A percentile compares a stretch with the other conserved stretches of the same genome.
phyloP scores from a whole-genome alignment of 257 asterid genomes.

The Solanum bulbocastanum region DNA sequence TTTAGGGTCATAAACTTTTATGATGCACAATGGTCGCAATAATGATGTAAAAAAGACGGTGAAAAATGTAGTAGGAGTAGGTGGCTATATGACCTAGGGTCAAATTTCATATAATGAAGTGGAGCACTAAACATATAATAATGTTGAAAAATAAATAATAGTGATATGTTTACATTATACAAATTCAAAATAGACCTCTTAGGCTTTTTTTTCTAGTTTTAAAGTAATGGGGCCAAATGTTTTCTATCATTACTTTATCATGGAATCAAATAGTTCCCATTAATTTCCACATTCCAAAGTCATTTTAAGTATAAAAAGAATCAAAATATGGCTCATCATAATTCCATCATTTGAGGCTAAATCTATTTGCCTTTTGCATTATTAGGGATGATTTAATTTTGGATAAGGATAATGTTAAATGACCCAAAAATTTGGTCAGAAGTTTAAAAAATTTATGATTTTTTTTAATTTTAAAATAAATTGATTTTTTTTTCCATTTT shows the following conservation, averaged over 20 bases:
- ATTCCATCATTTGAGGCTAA: neutral
- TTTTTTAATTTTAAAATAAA: too few species aligned
- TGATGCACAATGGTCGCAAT: neutral
- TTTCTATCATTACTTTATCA: neutral
- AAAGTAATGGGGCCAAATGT: neutral
- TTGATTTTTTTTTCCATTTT: too few species aligned
- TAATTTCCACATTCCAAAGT: neutral
- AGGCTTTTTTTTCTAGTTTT: neutral
- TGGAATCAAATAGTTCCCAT: neutral
- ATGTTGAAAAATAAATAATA: neutral
- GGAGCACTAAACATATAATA: neutral
- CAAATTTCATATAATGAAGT: conserved; percentile 1
- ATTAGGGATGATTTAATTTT: neutral
- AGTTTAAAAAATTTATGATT: too few species aligned
- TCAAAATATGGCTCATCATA: neutral
- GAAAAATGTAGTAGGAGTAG: neutral
- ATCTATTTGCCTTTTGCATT: neutral
- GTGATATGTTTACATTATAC: neutral
- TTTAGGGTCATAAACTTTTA: neutral
- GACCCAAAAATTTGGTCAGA: too few species aligned
- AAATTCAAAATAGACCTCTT: neutral
- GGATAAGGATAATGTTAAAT: neutral
- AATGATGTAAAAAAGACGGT: neutral
- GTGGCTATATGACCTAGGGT: neutral
- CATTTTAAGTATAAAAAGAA: neutral